Base-by-base conservation (phyloP, 345 rosid genomes). In the Gossypium mustelinum region DNA sequence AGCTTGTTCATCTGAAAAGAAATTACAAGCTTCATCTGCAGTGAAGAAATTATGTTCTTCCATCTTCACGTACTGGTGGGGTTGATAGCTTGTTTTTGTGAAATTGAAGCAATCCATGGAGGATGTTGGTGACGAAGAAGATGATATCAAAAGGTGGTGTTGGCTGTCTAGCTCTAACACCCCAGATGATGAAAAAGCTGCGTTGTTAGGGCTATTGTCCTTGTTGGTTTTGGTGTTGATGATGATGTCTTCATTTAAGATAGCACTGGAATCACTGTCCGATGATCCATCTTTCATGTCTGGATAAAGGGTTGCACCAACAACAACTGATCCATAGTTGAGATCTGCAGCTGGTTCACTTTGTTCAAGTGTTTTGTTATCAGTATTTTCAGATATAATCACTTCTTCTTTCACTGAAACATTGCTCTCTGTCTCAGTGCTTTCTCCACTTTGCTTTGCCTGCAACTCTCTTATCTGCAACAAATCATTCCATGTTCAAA, bases 261-360 rank as follows among this genome's bases (percentile, higher is more conserved):
- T 82, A 0, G 97, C 98, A 68, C 98, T 89, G 4, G 97, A 89
- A 68, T 91, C 98, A 50, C 98, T 92, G 45, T 93, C 98, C 0
- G 98, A 91, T 1, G 95, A 91, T 70, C 95, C 98, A 22, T 88
- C 97, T 77, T 84, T 84, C 74, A 81, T 68, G 73, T 86, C 90
- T 0, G 89, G 84, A 78, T 86, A 89, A 17, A 89, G 75, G 59
- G 45, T 51, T 24, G 60, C 60, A 1, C 45, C 73, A 5, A 3
- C 47, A 1, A 45, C 61, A 11, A 14, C 43, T 48, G 72, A 48
- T 14, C 73, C 73, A 13, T 77, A 87, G 74, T 79, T 86, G 65
- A 91, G 76, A 18, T 81, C 76, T 13, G 55, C 74, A 2, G 72
- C 51, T 81, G 76, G 71, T 1, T 64, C 74, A 34, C 82, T 51